Evolutionary conservation across 805 yeast genomes (phyloP).

Genomic region (Sugiyamaella valdiviana): DNA sequence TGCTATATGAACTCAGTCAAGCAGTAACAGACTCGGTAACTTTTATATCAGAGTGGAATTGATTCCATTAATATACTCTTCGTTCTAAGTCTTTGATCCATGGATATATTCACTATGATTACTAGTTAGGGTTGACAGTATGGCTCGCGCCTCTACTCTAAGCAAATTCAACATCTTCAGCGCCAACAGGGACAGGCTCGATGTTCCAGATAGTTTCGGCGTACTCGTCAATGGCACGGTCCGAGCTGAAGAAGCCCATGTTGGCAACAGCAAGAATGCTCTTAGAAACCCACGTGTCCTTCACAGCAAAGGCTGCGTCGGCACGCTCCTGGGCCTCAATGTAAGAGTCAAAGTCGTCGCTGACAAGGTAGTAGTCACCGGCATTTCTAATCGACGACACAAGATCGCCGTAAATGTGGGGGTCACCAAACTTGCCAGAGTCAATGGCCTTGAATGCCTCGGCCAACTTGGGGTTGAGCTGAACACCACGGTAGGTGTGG

Average conservation of each 20-base stretch:
- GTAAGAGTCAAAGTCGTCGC: slow-evolving; percentile 85
- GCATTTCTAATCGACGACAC: slow-evolving; percentile 63
- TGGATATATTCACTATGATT: background rate
- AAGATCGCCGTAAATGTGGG: slow-evolving; percentile 53
- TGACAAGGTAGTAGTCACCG: slow-evolving; percentile 81
- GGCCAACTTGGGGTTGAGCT: slow-evolving; percentile 52
- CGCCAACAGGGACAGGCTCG: slow-evolving; percentile 47
- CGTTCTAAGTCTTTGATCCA: too few species aligned
- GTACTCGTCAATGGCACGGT: slow-evolving; percentile 85
- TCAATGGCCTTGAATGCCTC: slow-evolving; percentile 64
- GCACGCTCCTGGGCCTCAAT: slow-evolving; percentile 72
- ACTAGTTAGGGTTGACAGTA: background rate
- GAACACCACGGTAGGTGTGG: slow-evolving; percentile 57
- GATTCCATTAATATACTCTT: too few species aligned
- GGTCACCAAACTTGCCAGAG: slow-evolving; percentile 64
- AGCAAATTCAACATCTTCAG: slow-evolving; percentile 4
- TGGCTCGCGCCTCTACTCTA: background rate
- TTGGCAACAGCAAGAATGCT: slow-evolving; percentile 76
- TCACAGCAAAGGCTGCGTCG: slow-evolving; percentile 63
- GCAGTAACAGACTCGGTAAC: background rate
- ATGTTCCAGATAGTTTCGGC: slow-evolving; percentile 91
- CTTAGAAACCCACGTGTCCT: slow-evolving; percentile 70
- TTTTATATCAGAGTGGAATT: too few species aligned
- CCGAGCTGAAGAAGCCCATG: slow-evolving; percentile 89
- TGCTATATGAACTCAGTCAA: background rate